Conservation (phyloP, 805 yeast genomes). For the Pichia scutulata region DNA sequence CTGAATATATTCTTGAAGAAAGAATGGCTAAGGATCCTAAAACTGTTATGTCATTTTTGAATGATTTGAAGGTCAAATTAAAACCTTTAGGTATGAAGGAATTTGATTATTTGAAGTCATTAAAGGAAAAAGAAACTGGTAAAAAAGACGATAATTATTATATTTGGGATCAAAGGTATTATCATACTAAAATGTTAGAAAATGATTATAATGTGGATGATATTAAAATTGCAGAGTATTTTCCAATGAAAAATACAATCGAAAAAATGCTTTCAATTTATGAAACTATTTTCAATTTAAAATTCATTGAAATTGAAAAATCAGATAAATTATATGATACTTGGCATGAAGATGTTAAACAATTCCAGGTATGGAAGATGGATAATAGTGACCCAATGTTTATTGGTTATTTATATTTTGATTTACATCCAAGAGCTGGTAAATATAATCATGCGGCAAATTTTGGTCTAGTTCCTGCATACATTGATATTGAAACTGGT, state of each 20-base stretch:
- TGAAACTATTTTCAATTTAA: conserved; percentile 60
- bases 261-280: conserved; percentile 63
- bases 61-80: conserved; percentile 52
- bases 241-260: conserved; percentile 65
- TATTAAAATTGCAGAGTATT: conserved; percentile 64
- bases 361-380: conserved; percentile 62
- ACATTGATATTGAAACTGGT: conserved; percentile 37
- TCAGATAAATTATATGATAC: conserved; percentile 31
- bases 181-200: conserved; percentile 58
- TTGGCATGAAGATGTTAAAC: conserved; percentile 79
- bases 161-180: conserved; percentile 71
- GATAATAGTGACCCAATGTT: conserved; percentile 50
- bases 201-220: conserved; percentile 65
- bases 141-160: conserved; percentile 37
- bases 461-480: conserved; percentile 61
- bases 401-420: conserved; percentile 73
- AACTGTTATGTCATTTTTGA: conserved; percentile 52
- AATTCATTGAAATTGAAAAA: conserved; percentile 46
- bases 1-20: conserved; percentile 65
- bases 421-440: conserved; percentile 78
- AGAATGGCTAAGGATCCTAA: conserved; percentile 71
- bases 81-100: conserved; percentile 55
- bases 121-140: conserved; percentile 45
- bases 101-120: conserved; percentile 34
- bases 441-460: conserved; percentile 88